Evolutionary conservation across 345 rosid genomes (phyloP).

Genomic region (Eucalyptus sideroxylon): DNA sequence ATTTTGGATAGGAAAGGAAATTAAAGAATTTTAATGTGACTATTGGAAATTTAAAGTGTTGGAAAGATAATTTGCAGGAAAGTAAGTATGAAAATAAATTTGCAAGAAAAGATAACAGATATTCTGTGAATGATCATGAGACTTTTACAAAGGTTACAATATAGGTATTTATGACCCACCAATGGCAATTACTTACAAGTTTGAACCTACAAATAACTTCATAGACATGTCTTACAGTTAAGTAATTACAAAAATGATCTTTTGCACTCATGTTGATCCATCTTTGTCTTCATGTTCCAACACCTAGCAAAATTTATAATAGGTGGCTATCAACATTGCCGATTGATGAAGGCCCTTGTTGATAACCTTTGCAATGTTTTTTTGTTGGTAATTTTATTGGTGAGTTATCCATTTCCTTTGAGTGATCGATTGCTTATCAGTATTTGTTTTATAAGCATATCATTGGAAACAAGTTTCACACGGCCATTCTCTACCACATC

Average conservation of each 20-base stretch:
- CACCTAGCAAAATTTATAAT: neutral
- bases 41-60: neutral
- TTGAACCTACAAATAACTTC: neutral
- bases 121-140: accelerated
- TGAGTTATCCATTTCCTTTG: neutral
- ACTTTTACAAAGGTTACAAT: neutral
- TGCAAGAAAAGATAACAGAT: too few species aligned
- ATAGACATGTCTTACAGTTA: neutral
- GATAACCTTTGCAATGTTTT: neutral
- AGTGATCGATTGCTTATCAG: neutral
- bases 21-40: neutral
- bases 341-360: neutral
- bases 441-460: neutral
- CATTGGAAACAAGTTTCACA: neutral
- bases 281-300: neutral
- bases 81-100: neutral
- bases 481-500: neutral
- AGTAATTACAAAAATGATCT: too few species aligned
- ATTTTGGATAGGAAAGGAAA: neutral
- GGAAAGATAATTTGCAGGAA: too few species aligned
- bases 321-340: neutral
- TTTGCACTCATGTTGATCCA: neutral
- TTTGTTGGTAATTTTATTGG: neutral
- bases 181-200: neutral
- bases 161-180: neutral